Percentiles rank a stretch among this genome's conserved stretches.
Evolutionary conservation across 2,329 filamentous ascomycete genomes (phyloP).

Genomic region (Nannizziopsis arthrosporioides): DNA sequence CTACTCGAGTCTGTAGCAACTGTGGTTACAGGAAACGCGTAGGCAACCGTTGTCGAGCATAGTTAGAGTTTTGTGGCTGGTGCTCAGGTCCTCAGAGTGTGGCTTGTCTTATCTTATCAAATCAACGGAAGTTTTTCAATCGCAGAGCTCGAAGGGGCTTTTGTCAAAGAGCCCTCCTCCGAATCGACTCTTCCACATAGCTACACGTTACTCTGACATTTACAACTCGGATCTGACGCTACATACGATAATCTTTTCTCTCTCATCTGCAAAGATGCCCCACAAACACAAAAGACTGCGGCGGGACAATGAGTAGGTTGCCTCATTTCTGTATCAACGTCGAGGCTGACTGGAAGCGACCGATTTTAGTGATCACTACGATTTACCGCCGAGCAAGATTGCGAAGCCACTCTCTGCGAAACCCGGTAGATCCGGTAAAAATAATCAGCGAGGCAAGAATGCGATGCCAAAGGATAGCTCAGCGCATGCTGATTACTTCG

Average conservation of each 20-base stretch:
- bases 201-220: too few species aligned
- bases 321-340: constrained; percentile 12
- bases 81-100: too few species aligned
- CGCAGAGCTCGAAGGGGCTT: too few species aligned
- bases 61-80: too few species aligned
- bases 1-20: too few species aligned
- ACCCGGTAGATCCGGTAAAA: constrained; percentile 33
- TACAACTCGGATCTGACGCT: too few species aligned
- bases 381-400: constrained; percentile 50
- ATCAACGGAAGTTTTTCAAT: too few species aligned
- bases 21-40: too few species aligned
- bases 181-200: too few species aligned
- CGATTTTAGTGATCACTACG: constrained; percentile 37
- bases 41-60: too few species aligned
- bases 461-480: constrained; percentile 13
- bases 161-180: too few species aligned
- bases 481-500: constrained; percentile 24
- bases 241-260: background rate
- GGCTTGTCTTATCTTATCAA: too few species aligned
- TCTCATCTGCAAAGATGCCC: constrained; percentile 49
- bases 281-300: constrained; percentile 66
- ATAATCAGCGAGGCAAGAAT: constrained; percentile 22
- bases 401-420: constrained; percentile 49
- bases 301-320: constrained; percentile 41
- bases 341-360: background rate